Evolutionary conservation across 306 rosid genomes (phyloP).

Genomic region (Aeschynomene evenia): DNA sequence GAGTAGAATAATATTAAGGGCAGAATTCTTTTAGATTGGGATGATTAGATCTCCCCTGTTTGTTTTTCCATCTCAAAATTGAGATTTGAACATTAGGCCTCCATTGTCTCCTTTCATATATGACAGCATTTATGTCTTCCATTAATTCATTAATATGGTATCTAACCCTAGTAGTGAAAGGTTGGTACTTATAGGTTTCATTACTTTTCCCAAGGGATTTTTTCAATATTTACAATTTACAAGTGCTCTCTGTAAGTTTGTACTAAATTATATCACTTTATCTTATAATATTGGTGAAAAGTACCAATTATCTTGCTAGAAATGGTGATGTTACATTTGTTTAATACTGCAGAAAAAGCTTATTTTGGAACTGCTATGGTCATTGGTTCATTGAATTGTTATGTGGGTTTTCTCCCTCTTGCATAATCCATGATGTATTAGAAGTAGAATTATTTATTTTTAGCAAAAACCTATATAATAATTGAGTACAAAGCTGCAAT

Average conservation of each 20-base stretch:
- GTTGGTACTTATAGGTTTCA: conserved; percentile 1
- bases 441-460: background rate
- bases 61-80: conserved; percentile 7
- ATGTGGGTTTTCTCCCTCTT: background rate
- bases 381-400: background rate
- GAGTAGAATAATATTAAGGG: background rate
- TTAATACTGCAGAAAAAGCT: too few relatives aligned
- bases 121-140: too few relatives aligned
- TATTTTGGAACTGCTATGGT: background rate
- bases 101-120: background rate
- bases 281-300: background rate
- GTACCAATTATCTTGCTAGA: background rate
- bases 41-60: background rate
- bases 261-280: background rate
- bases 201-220: background rate
- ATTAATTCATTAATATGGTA: conserved; percentile 4
- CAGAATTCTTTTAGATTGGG: background rate
- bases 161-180: background rate
- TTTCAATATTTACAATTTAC: background rate
- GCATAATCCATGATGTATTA: background rate
- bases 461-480: background rate
- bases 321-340: background rate
- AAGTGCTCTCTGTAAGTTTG: background rate
- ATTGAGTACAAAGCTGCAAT: background rate
- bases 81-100: background rate